Base-by-base conservation (phyloP, 1,284 basidiomycete genomes). In the Cystobasidium pallidum region DNA sequence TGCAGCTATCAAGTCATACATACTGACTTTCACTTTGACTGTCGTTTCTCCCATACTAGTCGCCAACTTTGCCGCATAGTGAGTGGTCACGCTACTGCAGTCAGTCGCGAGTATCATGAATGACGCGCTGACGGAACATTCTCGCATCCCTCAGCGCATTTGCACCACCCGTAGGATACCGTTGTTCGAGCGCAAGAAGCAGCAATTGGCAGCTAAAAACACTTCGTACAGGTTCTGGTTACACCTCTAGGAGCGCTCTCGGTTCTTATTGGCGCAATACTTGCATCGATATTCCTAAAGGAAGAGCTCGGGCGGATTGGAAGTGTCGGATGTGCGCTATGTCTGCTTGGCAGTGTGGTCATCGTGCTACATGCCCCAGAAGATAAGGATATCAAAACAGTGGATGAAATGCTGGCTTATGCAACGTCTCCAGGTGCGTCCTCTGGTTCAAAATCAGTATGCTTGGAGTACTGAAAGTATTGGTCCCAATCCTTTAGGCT, bases 321-420 rank as follows among this genome's bases (percentile, higher is more conserved):
- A 51, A 86, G 93, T 54, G 87, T 94, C 8, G 96, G 95, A 61
- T 99, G 96, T 80, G 88, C 92, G 8, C 83, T 95, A 47, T 98
- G 95, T 81, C 84, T 99, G 43, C 83, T 85, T 51, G 95, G 95
- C 17, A 94, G 92, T 3, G 84, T 98, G 73, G 91, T 99, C 79
- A 98, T 99, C 76, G 90, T 99, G 57, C 85, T 99, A 2, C 94
- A 99, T 78, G 94, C 95, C 21, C 95, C 95, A 3, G 92, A 92
- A 80, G 95, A 99, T 84, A 94, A 94, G 82, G 89, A 91, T 58
- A 88, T 98, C 36, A 84, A 91, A 78, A 97, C 94, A 0, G 94
- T 99, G 21, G 94, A 97, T 78, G 92, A 99, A 81, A 93, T 98
- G 74, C 82, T 96, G 52, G 84, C 88, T 74, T 97, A 93, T 80